phyloP scores from a whole-genome alignment of 1,284 basidiomycete genomes.

The Coniferiporia sulphurascens region DNA sequence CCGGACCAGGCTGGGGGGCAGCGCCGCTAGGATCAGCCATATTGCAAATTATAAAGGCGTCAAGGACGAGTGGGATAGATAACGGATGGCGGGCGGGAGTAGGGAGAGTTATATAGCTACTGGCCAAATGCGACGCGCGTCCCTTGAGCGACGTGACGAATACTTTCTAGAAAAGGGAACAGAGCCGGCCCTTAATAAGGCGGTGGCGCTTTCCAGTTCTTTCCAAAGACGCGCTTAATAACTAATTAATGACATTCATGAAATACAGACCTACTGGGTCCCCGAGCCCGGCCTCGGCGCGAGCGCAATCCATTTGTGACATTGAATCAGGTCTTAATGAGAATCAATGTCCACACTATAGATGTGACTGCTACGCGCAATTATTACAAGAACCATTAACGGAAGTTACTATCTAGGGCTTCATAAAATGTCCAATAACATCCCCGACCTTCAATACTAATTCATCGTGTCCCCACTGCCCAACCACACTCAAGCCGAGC shows the following conservation, averaged over 20 bases:
- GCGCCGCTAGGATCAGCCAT: slow-evolving; percentile 81
- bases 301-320: too few species aligned
- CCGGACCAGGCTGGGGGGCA: slow-evolving; percentile 65
- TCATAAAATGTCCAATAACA: not conserved
- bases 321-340: too few species aligned
- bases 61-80: slow-evolving; percentile 19
- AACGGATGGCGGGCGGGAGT: slow-evolving; percentile 17
- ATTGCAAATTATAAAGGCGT: slow-evolving; percentile 8
- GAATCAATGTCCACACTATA: too few species aligned
- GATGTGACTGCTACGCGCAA: too few species aligned
- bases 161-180: not conserved
- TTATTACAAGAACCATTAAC: too few species aligned
- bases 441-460: slow-evolving; percentile 40
- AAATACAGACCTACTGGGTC: too few species aligned
- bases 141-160: slow-evolving; percentile 30
- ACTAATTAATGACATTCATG: too few species aligned
- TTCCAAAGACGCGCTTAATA: not conserved
- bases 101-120: slow-evolving; percentile 26
- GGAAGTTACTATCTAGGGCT: not conserved
- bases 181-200: not conserved
- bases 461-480: slow-evolving; percentile 87
- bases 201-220: not conserved
- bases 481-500: slow-evolving; percentile 78
- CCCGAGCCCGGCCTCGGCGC: too few species aligned
- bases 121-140: slow-evolving; percentile 34